Conservation (phyloP, 2,329 filamentous ascomycete genomes). For the Paecilomyces sp. region DNA sequence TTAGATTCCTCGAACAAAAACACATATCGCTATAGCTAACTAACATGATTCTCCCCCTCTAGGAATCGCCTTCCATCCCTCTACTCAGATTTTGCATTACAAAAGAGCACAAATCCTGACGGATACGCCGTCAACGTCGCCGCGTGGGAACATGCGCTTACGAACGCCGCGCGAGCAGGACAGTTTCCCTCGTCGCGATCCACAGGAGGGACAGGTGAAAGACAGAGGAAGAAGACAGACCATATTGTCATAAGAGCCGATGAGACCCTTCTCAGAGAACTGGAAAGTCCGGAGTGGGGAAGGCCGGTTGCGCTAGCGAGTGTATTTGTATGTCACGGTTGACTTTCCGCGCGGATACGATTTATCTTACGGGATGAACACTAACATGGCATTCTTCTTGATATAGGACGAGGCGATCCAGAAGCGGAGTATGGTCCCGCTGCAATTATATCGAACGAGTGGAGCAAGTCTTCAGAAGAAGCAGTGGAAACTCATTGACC, state of each 20-base stretch:
- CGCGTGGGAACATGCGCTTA: slow-evolving; percentile 71
- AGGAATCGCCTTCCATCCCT: slow-evolving; percentile 75
- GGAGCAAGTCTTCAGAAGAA: slow-evolving; percentile 65
- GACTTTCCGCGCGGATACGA: background rate
- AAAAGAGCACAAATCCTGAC: slow-evolving; percentile 71
- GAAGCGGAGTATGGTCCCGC: slow-evolving; percentile 61
- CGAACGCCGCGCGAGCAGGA: slow-evolving; percentile 61
- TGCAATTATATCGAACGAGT: slow-evolving; percentile 59
- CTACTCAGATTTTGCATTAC: slow-evolving; percentile 77
- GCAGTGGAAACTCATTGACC: slow-evolving; percentile 51
- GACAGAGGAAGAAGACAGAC: slow-evolving; percentile 28
- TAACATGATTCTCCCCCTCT: slow-evolving; percentile 5
- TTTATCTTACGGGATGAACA: background rate
- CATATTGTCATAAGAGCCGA: slow-evolving; percentile 47
- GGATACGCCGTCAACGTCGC: slow-evolving; percentile 73
- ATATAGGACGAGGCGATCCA: slow-evolving; percentile 60
- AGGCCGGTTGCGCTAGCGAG: slow-evolving; percentile 71
- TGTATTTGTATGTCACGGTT: slow-evolving; percentile 51
- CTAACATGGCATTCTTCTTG: background rate
- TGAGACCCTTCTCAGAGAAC: slow-evolving; percentile 59
- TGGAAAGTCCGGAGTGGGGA: slow-evolving; percentile 73
- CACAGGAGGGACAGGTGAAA: background rate
- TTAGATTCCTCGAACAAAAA: background rate
- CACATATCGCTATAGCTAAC: background rate
- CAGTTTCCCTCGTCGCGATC: slow-evolving; percentile 32